Conservation (phyloP, 2,329 filamentous ascomycete species). For the Penicillium sp. region DNA sequence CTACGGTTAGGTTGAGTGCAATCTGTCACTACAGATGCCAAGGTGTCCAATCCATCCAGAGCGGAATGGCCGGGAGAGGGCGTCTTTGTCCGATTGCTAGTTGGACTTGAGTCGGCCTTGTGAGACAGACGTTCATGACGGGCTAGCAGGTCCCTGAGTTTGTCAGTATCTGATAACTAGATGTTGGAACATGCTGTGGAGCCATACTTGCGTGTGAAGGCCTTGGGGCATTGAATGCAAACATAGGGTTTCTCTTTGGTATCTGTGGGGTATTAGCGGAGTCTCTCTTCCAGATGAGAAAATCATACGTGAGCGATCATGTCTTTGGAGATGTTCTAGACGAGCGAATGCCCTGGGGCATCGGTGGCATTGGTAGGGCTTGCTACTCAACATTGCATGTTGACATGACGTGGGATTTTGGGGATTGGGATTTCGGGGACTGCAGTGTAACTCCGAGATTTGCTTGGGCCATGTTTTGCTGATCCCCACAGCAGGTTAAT, state of each 20-base stretch:
- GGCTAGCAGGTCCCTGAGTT: conserved; percentile 30
- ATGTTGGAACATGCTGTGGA: background rate
- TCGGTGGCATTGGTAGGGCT: conserved; percentile 32
- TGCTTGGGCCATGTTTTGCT: background rate
- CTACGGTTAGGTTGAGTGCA: conserved; percentile 15
- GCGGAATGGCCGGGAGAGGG: conserved; percentile 20
- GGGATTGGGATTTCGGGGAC: background rate
- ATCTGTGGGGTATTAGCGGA: conserved; percentile 24
- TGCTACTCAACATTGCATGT: conserved; percentile 15
- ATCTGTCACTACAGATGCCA: conserved; percentile 31
- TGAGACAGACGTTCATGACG: conserved; percentile 35
- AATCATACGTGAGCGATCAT: conserved; percentile 36
- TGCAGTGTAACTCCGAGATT: background rate
- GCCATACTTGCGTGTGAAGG: conserved; percentile 37
- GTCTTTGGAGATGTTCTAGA: conserved; percentile 37
- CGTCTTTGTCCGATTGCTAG: conserved; percentile 15
- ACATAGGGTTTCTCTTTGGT: conserved; percentile 38
- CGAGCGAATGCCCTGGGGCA: conserved; percentile 34
- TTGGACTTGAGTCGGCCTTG: conserved; percentile 15
- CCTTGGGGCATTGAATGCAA: conserved; percentile 34
- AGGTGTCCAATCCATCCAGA: conserved; percentile 29
- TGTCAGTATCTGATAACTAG: conserved; percentile 2
- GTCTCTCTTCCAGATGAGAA: background rate
- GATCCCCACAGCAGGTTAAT: no score
- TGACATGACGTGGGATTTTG: background rate